A percentile compares a stretch with the other conserved stretches of the same genome.
These are phyloP conservation scores for Albifimbria verrucaria DNA, from an alignment of 2,329 filamentous ascomycete species.

Conservation along the genomic window DNA sequence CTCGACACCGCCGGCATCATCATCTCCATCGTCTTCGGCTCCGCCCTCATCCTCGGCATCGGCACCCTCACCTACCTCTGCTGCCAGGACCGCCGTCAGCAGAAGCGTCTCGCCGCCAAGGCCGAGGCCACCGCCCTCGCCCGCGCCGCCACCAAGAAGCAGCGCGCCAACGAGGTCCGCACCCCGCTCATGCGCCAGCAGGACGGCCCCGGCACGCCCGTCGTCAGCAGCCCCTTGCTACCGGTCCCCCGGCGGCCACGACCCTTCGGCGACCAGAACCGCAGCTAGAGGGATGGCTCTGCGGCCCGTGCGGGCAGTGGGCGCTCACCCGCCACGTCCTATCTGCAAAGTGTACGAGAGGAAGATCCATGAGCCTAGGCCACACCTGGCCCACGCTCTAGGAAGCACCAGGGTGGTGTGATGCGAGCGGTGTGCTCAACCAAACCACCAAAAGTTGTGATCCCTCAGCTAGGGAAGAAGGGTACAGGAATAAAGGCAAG, in stretches of 20 bases:
- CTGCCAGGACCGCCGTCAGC: conserved; percentile 45
- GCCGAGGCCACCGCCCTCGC: conserved; percentile 49
- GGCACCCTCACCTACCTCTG: conserved; percentile 46
- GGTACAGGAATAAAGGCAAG: too few relatives aligned
- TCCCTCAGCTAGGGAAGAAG: too few relatives aligned
- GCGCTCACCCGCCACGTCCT: conserved; percentile 1
- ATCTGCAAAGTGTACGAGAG: conserved; percentile 16
- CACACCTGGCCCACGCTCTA: too few relatives aligned
- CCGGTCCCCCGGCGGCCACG: conserved; percentile 13
- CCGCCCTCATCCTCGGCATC: conserved; percentile 34
- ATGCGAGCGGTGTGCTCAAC: too few relatives aligned
- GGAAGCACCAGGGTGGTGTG: too few relatives aligned
- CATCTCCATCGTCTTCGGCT: conserved; percentile 44
- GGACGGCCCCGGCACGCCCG: conserved; percentile 9
- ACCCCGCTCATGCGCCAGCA: conserved; percentile 34
- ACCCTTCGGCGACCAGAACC: conserved; percentile 37
- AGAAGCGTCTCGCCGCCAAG: conserved; percentile 40
- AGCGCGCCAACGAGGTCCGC: conserved; percentile 29
- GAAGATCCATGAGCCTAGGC: conserved; percentile 4
- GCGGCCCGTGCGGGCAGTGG: conserved; percentile 7
- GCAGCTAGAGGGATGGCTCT: conserved; percentile 21
- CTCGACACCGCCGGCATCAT: conserved; percentile 44
- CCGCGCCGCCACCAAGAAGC: conserved; percentile 44
- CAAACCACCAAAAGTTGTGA: too few relatives aligned
- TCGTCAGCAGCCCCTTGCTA: conserved; percentile 12